phyloP scores from a whole-genome alignment of 2,329 filamentous ascomycete species.

The Colletotrichum neosansevieriae region DNA sequence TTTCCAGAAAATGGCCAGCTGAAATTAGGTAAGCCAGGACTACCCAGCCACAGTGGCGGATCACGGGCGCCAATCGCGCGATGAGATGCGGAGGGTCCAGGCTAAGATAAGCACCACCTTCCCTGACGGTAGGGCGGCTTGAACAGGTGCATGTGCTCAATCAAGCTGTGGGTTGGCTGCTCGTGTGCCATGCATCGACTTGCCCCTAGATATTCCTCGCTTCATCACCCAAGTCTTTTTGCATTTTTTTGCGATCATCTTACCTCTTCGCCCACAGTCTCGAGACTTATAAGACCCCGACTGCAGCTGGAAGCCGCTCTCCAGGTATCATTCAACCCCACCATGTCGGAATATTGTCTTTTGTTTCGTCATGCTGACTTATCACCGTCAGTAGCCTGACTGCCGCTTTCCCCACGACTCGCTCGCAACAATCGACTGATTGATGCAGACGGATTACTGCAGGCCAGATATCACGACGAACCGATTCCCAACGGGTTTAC shows the following conservation, averaged over 20 bases:
- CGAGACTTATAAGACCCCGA: constrained; percentile 8
- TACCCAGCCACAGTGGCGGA: constrained; percentile 37
- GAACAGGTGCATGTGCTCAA: constrained; percentile 38
- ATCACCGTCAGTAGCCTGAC: constrained; percentile 33
- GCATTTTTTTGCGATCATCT: constrained; percentile 6
- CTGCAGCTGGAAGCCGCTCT: not conserved
- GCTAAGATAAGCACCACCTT: constrained; percentile 30
- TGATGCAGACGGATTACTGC: constrained; percentile 11
- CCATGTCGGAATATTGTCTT: constrained; percentile 36
- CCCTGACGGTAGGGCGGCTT: constrained; percentile 18
- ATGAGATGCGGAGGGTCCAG: constrained; percentile 27
- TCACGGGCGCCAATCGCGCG: constrained; percentile 35
- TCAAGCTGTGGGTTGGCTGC: constrained; percentile 13
- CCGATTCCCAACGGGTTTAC: not conserved
- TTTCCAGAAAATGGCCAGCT: not conserved
- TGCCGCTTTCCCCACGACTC: constrained; percentile 29
- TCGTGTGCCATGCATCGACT: constrained; percentile 31
- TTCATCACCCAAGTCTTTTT: constrained; percentile 10
- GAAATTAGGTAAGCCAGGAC: constrained; percentile 23
- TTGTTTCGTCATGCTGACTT: constrained; percentile 42
- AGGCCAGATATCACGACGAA: not conserved
- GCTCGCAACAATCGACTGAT: constrained; percentile 36
- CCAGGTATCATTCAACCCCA: constrained; percentile 36
- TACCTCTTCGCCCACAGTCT: constrained; percentile 12
- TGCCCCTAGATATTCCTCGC: constrained; percentile 32